A percentile compares a stretch with the other conserved stretches of the same genome.
These are phyloP conservation scores for Capsicum baccatum DNA, from an alignment of 257 asterid genomes.

Conservation along the genomic window DNA sequence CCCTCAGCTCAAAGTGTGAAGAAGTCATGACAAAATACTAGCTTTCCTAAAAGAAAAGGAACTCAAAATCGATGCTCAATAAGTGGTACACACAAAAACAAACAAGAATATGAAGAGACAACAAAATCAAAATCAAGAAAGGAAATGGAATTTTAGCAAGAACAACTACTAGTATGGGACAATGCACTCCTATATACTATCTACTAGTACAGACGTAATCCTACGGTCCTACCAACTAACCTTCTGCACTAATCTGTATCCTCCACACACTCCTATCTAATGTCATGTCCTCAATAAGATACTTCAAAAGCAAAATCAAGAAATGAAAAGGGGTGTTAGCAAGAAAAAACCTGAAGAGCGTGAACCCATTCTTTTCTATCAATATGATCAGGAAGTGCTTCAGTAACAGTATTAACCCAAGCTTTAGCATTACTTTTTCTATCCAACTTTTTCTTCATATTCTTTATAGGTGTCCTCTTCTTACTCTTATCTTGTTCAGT, in stretches of 20 bases:
- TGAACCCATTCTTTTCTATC: slow-evolving; percentile 70
- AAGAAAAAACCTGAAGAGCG: slow-evolving; percentile 63
- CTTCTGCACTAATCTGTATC: too few species aligned
- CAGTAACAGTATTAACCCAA: slow-evolving; percentile 83
- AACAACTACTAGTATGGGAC: background rate
- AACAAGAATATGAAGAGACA: background rate
- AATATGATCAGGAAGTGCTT: slow-evolving; percentile 70
- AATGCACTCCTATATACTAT: too few species aligned
- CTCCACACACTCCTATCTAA: too few species aligned
- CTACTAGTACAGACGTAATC: too few species aligned
- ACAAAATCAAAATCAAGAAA: background rate
- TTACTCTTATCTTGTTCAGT: slow-evolving; percentile 38
- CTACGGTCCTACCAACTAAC: too few species aligned
- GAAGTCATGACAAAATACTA: too few species aligned
- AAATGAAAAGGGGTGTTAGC: background rate
- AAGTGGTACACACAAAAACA: too few species aligned
- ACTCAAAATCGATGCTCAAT: too few species aligned
- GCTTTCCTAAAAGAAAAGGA: too few species aligned
- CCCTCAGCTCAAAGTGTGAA: too few species aligned
- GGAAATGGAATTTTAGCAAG: background rate
- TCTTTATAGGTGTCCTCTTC: slow-evolving; percentile 64
- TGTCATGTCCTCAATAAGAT: too few species aligned
- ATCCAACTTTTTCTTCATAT: slow-evolving; percentile 75
- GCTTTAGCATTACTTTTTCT: slow-evolving; percentile 58
- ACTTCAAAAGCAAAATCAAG: background rate